phyloP scores from a whole-genome alignment of 208 protist species.

The Leishmania tarentolae region DNA sequence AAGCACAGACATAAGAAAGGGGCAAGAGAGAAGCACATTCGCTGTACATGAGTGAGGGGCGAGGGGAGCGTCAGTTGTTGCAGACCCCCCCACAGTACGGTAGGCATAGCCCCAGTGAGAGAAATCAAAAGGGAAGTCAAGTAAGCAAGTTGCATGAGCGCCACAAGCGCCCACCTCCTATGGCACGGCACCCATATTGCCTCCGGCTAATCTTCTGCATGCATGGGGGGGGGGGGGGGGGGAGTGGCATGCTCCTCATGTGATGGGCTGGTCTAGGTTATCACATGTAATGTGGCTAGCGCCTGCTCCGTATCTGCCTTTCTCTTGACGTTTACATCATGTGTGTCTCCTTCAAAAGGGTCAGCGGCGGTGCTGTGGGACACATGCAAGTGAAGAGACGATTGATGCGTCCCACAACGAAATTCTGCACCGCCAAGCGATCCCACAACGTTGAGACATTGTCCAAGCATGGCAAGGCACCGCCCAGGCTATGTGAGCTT shows the following conservation, averaged over 20 bases:
- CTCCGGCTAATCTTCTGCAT: not conserved
- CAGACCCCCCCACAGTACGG: not conserved
- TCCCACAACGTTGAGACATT: constrained; percentile 39
- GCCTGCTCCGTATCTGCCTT: too few species aligned
- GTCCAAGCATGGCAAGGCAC: constrained; percentile 33
- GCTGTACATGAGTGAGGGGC: not conserved
- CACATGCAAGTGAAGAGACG: constrained; percentile 57
- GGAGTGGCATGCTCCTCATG: not conserved
- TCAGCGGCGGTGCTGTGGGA: constrained; percentile 53
- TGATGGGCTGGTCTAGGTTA: not conserved
- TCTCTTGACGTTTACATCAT: constrained; percentile 25
- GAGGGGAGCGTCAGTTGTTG: not conserved
- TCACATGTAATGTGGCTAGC: not conserved
- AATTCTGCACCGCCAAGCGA: constrained; percentile 60
- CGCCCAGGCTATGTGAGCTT: not conserved
- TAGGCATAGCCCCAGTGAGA: not conserved
- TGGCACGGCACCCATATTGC: not conserved
- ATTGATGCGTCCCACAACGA: constrained; percentile 60
- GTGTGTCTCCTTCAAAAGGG: constrained; percentile 31
- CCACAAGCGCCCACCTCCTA: not conserved
- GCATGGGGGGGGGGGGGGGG: not conserved
- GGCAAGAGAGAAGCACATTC: not conserved
- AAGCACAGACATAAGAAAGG: not conserved
- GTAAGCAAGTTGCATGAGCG: not conserved
- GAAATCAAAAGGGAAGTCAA: not conserved